Conservation (phyloP, 2,329 filamentous ascomycete genomes). For the Fusarium cicatricum region DNA sequence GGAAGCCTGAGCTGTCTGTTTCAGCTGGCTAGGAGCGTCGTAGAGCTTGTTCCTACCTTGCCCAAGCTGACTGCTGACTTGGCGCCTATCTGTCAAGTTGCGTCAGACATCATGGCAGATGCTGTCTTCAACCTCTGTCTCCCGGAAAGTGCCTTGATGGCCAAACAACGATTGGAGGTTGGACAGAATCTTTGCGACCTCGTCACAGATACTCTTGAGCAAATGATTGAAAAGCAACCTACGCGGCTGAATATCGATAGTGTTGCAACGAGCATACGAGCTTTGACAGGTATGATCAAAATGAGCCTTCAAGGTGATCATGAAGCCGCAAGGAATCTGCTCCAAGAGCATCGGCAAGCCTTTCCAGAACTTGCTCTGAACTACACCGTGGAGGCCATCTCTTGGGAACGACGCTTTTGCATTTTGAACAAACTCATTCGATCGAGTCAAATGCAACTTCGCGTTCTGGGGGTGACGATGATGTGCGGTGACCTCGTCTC, state of each 20-base stretch:
- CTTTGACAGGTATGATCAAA: conserved; percentile 56
- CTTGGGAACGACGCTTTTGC: conserved; percentile 73
- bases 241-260: conserved; percentile 60
- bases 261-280: conserved; percentile 49
- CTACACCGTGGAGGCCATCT: conserved; percentile 59
- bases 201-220: conserved; percentile 53
- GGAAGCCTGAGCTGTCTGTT: conserved; percentile 55
- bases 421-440: conserved; percentile 76
- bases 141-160: conserved; percentile 33
- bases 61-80: conserved; percentile 59
- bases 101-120: conserved; percentile 46
- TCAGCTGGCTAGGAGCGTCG: conserved; percentile 52
- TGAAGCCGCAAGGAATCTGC: conserved; percentile 44
- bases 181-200: conserved; percentile 55
- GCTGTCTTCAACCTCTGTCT: conserved; percentile 34
- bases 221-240: conserved; percentile 63
- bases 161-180: conserved; percentile 47
- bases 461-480: conserved; percentile 77
- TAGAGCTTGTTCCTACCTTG: conserved; percentile 51
- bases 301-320: conserved; percentile 50
- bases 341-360: conserved; percentile 37
- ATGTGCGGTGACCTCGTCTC: conserved; percentile 76
- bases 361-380: conserved; percentile 50
- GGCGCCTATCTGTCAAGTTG: conserved; percentile 48
- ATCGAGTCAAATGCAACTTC: conserved; percentile 89